Base-by-base conservation (phyloP, 1,284 basidiomycete genomes). In the Boletus sp. region DNA sequence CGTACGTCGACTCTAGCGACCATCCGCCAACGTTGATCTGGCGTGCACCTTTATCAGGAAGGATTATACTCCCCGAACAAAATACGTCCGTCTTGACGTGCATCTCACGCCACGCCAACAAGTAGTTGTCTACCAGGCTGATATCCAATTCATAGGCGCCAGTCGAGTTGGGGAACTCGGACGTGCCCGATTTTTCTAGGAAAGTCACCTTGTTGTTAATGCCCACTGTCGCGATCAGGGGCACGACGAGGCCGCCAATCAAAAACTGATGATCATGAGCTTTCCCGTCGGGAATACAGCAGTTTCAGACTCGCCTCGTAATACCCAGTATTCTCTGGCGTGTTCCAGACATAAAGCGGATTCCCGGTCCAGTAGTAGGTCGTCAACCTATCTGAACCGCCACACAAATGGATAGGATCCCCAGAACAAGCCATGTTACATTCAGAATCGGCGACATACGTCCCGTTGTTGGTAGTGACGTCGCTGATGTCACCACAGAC, bases 131-230 rank as follows among this genome's bases (percentile, higher is more conserved):
- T 0, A 70, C 70, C 37, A 88, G 66, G 25, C 72, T 77, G 30
- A 81, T 62, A 59, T 88, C 86, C 30, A 89, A 70, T 54, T 89
- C 87, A 54, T 88, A 88, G 3, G 83, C 85, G 19, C 86, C 87
- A 23, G 86, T 88, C 7, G 80, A 75, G 59, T 89, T 89, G 16
- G 65, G 55, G 55, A 72, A 82, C 23, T 74, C 77, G 53, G 62
- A 72, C 1, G 76, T 76, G 2, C 74, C 74, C 4, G 20, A 64
- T 63, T 89, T 89, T 67, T 89, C 86, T 8, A 89, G 69, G 69
- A 89, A 86, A 1, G 78, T 77, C 43, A 89, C 80, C 59, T 89
- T 89, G 69, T 81, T 78, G 70, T 89, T 89, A 64, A 84, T 72
- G 5, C 86, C 85, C 30, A 89, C 70, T 0, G 86, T 88, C 5